phyloP scores from a whole-genome alignment of 2,329 filamentous ascomycete species.

The Pestalotiopsis sp. region DNA sequence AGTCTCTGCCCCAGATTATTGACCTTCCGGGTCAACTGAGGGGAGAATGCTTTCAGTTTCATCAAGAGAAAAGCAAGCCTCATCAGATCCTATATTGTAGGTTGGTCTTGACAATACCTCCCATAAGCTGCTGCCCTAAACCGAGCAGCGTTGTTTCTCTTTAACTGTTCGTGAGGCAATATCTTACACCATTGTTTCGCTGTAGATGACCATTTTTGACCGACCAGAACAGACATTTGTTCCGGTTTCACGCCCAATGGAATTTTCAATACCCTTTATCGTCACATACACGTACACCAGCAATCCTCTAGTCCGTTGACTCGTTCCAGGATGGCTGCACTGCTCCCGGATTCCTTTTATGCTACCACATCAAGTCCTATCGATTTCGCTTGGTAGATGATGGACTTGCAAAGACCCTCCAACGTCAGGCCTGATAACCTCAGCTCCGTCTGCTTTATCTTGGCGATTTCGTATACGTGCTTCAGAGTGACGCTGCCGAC shows the following conservation, averaged over 20 bases:
- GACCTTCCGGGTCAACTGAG: too few relatives aligned
- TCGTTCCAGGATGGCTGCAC: background rate
- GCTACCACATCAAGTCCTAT: constrained; percentile 74
- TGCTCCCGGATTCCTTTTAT: constrained; percentile 36
- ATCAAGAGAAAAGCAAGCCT: too few relatives aligned
- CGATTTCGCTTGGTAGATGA: constrained; percentile 76
- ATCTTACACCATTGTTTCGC: background rate
- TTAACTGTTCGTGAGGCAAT: background rate
- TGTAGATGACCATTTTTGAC: background rate
- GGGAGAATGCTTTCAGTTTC: too few relatives aligned
- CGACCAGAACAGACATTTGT: background rate
- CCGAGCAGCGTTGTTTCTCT: background rate
- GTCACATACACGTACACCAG: constrained; percentile 6
- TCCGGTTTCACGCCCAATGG: background rate
- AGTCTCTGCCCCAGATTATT: too few relatives aligned
- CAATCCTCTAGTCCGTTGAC: background rate
- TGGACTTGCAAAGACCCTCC: constrained; percentile 71
- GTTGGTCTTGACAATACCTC: background rate
- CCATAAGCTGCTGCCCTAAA: background rate
- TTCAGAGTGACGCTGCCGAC: constrained; percentile 90
- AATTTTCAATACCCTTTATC: background rate
- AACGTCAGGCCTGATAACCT: constrained; percentile 73
- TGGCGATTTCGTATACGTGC: constrained; percentile 96
- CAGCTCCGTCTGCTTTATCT: constrained; percentile 85
- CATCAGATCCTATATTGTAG: too few relatives aligned